These are phyloP conservation scores for Geosmithia flava DNA, from an alignment of 2,329 filamentous ascomycete genomes.

Conservation along the genomic window DNA sequence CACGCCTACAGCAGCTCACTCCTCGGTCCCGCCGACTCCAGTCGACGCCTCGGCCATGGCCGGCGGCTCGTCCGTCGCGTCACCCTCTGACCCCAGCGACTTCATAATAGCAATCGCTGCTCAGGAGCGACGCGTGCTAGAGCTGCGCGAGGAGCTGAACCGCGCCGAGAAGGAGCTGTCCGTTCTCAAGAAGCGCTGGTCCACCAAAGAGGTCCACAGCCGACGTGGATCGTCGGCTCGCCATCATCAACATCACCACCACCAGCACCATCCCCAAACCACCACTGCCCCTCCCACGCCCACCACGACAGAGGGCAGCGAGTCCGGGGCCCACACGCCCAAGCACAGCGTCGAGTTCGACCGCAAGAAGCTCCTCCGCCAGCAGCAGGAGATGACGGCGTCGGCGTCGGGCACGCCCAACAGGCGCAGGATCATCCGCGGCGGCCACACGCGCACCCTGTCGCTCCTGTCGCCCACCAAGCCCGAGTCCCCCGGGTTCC, in stretches of 20 bases:
- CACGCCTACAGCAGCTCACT: slow-evolving; percentile 17
- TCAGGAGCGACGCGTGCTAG: slow-evolving; percentile 82
- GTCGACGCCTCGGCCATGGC: slow-evolving; percentile 16
- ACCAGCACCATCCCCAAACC: slow-evolving; percentile 4
- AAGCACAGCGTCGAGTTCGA: slow-evolving; percentile 52
- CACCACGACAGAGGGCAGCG: slow-evolving; percentile 14
- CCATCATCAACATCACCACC: slow-evolving; percentile 27
- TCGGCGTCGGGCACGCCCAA: slow-evolving; percentile 18
- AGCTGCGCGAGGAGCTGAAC: slow-evolving; percentile 79
- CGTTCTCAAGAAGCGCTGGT: slow-evolving; percentile 74
- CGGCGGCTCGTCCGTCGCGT: slow-evolving; percentile 13
- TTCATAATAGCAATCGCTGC: slow-evolving; percentile 85
- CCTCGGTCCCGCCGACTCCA: slow-evolving; percentile 38
- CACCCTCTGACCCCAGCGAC: slow-evolving; percentile 44
- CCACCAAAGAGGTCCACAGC: slow-evolving; percentile 61
- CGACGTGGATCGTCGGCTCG: slow-evolving; percentile 55
- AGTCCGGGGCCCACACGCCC: slow-evolving; percentile 5
- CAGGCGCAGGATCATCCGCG: slow-evolving; percentile 52
- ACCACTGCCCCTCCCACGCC: not conserved
- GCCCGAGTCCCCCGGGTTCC: slow-evolving; percentile 24
- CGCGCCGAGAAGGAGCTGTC: slow-evolving; percentile 69
- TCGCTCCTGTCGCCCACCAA: slow-evolving; percentile 69
- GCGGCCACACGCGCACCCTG: slow-evolving; percentile 49
- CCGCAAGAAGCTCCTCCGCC: slow-evolving; percentile 55
- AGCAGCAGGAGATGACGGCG: slow-evolving; percentile 25